Conservation (phyloP, 2,329 filamentous ascomycete genomes). For the Lachnellula subtilissima region DNA sequence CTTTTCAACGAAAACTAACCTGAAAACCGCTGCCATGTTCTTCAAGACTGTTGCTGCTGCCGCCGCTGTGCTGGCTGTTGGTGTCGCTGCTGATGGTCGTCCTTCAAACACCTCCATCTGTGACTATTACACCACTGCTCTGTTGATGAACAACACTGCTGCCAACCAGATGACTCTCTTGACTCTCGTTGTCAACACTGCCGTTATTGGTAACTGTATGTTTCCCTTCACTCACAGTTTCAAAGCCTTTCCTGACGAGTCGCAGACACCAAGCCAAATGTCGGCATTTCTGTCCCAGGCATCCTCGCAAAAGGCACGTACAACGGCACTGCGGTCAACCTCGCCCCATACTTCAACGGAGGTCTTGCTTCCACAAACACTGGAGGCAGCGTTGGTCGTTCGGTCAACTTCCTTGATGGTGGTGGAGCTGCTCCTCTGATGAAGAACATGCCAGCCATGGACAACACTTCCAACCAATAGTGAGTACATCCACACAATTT, state of each 20-base stretch:
- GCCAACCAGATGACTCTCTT: conserved; percentile 53
- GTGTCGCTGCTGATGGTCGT: conserved; percentile 36
- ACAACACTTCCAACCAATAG: conserved; percentile 50
- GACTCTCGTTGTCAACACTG: conserved; percentile 56
- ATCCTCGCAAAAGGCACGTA: conserved; percentile 49
- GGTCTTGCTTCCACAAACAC: conserved; percentile 49
- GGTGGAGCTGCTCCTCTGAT: conserved; percentile 51
- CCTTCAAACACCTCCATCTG: conserved; percentile 50
- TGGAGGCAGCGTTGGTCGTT: conserved; percentile 39
- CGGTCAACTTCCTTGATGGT: conserved; percentile 58
- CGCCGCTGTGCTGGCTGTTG: conserved; percentile 7
- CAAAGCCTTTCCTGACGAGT: conserved; percentile 1
- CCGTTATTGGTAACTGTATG: conserved; percentile 57
- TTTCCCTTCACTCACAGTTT: background rate
- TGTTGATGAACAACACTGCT: conserved; percentile 54
- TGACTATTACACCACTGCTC: conserved; percentile 58
- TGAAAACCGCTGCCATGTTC: conserved; percentile 20
- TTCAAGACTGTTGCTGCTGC: conserved; percentile 21
- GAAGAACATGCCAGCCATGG: conserved; percentile 51
- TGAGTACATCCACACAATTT: conserved; percentile 24
- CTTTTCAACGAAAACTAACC: background rate
- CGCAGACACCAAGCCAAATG: conserved; percentile 49
- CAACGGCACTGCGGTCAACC: conserved; percentile 48
- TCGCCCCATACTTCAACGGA: conserved; percentile 57
- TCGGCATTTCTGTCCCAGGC: conserved; percentile 49